Base-by-base conservation (phyloP, 2,329 filamentous ascomycete genomes). In the Penicillium sp. region DNA sequence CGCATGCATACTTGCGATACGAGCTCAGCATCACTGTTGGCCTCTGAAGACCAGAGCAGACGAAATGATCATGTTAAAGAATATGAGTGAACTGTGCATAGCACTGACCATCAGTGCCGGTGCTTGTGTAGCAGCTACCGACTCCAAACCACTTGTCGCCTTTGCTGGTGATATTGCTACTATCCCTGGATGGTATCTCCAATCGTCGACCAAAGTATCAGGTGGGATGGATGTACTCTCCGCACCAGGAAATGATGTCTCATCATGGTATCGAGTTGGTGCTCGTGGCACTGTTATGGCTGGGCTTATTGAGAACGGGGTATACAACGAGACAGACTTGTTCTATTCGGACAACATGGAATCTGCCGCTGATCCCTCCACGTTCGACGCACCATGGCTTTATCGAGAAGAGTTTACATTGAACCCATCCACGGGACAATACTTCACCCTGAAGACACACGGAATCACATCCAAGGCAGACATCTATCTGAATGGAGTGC, bases 391-490 rank as follows among this genome's bases (percentile, higher is more conserved):
- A 0, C 82, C 84, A 0, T 87, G 84, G 84, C 66, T 86, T 25
- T 87, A 86, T 61, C 78, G 84, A 13, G 72, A 80, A 39, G 81
- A 86, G 57, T 82, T 85, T 53, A 57, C 60, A 0, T 62, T 85
- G 2, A 61, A 70, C 0, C 65, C 63, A 13, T 48, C 58, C 2
- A 31, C 67, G 0, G 70, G 69, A 2, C 70, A 76, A 34, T 79
- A 84, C 61, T 83, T 79, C 60, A 76, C 82, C 29, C 72, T 87
- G 2, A 72, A 80, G 34, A 87, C 84, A 0, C 76, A 87, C 58
- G 85, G 85, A 5, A 84, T 87, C 60, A 82, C 79, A 0, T 85
- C 84, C 1, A 79, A 79, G 33, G 85, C 82, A 1, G 84, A 87
- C 60, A 78, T 88, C 6, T 86, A 78, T 57, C 59, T 87, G 48